These are phyloP conservation scores for Aspergillus ochraceoroseus DNA, from an alignment of 2,329 filamentous ascomycete species.

Conservation along the genomic window DNA sequence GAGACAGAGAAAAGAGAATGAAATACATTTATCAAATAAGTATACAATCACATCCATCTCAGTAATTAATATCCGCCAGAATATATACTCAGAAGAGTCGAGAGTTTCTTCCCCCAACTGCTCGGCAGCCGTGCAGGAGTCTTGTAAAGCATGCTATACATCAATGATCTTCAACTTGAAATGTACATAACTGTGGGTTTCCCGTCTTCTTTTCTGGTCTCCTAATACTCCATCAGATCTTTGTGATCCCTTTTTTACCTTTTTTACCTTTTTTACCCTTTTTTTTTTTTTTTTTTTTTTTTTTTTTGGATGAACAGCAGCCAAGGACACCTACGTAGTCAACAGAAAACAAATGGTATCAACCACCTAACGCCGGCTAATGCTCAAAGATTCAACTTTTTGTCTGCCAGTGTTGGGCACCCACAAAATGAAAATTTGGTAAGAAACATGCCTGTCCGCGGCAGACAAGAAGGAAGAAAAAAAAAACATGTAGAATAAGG, in stretches of 20 bases:
- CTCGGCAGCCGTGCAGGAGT: too few relatives aligned
- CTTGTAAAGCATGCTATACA: too few relatives aligned
- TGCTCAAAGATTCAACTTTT: constrained; percentile 33
- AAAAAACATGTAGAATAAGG: constrained; percentile 6
- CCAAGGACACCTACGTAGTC: constrained; percentile 11
- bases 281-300: constrained; percentile 11
- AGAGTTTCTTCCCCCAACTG: too few relatives aligned
- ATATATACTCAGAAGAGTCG: too few relatives aligned
- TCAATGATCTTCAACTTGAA: too few relatives aligned
- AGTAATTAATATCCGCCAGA: too few relatives aligned
- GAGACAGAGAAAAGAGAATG: constrained; percentile 1
- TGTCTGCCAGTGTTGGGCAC: constrained; percentile 21
- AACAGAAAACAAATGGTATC: constrained; percentile 31
- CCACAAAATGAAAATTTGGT: constrained; percentile 13
- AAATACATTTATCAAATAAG: too few relatives aligned
- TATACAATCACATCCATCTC: too few relatives aligned
- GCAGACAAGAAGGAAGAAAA: constrained; percentile 11
- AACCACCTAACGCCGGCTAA: constrained; percentile 35
- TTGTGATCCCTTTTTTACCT: background rate
- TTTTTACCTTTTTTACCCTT: too few relatives aligned
- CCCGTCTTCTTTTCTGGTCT: background rate
- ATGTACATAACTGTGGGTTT: too few relatives aligned
- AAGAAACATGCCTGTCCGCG: constrained; percentile 11
- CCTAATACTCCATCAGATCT: background rate
- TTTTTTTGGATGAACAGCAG: constrained; percentile 3